Evolutionary conservation across 805 yeast genomes (phyloP), one percentile per base, ranked within the genome.

Genomic region (Candida glaebosa): DNA sequence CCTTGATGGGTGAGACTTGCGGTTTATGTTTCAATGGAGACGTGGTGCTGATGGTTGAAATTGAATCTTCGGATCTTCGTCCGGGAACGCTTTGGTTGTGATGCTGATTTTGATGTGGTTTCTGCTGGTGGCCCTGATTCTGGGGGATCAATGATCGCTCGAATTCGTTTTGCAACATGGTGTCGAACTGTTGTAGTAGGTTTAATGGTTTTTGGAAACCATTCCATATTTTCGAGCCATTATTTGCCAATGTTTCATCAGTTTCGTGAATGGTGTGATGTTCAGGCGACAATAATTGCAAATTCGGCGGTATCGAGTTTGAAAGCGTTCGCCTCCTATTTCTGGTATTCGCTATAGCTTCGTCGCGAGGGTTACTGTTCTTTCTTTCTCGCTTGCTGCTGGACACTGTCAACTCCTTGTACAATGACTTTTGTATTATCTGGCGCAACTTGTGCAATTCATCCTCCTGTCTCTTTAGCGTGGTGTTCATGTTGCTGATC

Each of bases 121-220:
- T 40, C 37, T 28, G 32, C 12, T 24, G 14, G 10, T 18, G 15
- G 39, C 5, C 30, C 25, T 22, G 25, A 33, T 24, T 37, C 32
- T 22, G 31, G 34, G 52, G 41, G 15, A 45, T 38, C n/a, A 61
- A 42, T 2, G 64, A 57, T 46, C 73, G 78, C 48, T 82, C 89
- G 42, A 84, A 67, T 55, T 83, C 89, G 43, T 71, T 75, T 53
- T 79, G 87, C 24, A 84, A 63, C 58, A 81, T 66, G 40, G 75
- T 78, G 56, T 84, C 91, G 52, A 84, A 74, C 46, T 81, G 87
- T 49, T 81, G 87, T 36, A 84, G 69, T 39, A 82, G 66, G 35
- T 70, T 75, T 34, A 83, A 64, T 1, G 88, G 84, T 50, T 75
- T 80, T 3, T 79, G 58, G 26, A 65, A 47, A 35, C 60, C 64